Percentiles rank a stretch among this genome's conserved stretches.
Evolutionary conservation across 768 basidiomycete genomes (phyloP).

Genomic region (Lactifluus hygrophoroides): DNA sequence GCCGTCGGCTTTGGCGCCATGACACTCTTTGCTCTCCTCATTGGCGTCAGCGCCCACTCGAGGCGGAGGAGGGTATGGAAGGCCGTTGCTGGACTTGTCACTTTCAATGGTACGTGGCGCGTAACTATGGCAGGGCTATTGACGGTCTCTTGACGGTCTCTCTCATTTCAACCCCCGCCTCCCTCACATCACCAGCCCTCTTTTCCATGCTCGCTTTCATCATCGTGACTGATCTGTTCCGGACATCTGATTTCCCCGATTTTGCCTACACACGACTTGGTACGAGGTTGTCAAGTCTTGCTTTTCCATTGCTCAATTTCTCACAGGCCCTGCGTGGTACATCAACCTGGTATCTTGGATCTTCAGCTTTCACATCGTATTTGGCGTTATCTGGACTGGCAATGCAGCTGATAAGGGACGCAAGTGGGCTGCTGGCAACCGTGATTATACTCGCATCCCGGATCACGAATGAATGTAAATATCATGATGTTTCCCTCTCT

Average conservation of each 20-base stretch:
- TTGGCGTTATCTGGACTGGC: constrained; percentile 54
- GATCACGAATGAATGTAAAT: constrained; percentile 10
- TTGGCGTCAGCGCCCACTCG: constrained; percentile 67
- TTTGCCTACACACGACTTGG: constrained; percentile 56
- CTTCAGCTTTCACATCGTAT: constrained; percentile 40
- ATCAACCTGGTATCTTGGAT: constrained; percentile 57
- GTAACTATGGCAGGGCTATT: no score
- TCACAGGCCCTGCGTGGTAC: constrained; percentile 53
- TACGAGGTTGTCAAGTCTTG: constrained; percentile 25
- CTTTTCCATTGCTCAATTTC: not conserved
- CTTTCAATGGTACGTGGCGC: constrained; percentile 47
- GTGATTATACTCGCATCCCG: constrained; percentile 43
- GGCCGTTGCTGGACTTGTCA: constrained; percentile 55
- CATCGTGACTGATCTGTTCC: constrained; percentile 55
- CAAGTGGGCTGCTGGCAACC: constrained; percentile 70
- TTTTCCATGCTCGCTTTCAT: constrained; percentile 55
- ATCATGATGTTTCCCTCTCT: not conserved
- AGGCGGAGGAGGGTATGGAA: constrained; percentile 70
- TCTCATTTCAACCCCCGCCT: not conserved
- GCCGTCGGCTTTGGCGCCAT: constrained; percentile 55
- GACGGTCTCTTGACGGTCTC: not conserved
- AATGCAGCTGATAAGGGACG: constrained; percentile 51
- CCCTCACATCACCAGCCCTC: constrained; percentile 39
- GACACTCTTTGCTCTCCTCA: constrained; percentile 47
- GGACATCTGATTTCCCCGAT: constrained; percentile 34